phyloP scores from a whole-genome alignment of 805 yeast species.

The Yamadazyma sp. region DNA sequence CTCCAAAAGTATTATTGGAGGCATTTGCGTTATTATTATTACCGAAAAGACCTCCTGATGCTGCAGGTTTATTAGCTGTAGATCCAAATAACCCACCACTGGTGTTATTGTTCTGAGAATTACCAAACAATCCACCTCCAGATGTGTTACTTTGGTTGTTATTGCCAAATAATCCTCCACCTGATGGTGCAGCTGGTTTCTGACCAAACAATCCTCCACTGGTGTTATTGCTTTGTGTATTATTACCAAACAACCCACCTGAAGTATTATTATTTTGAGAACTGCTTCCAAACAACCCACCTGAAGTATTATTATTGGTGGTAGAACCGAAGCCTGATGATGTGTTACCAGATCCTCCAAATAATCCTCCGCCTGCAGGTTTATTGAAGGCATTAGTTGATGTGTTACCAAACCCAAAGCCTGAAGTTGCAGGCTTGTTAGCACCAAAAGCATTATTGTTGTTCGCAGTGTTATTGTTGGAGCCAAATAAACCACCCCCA shows the following conservation, averaged over 20 bases:
- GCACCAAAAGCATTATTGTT: conserved; percentile 26
- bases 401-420: conserved; percentile 14
- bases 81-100: conserved; percentile 46
- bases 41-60: conserved; percentile 16
- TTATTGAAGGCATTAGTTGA: conserved; percentile 22
- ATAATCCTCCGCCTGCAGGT: conserved; percentile 27
- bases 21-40: conserved; percentile 12
- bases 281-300: conserved; percentile 21
- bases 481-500: conserved; percentile 23
- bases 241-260: conserved; percentile 17
- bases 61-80: conserved; percentile 18
- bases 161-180: conserved; percentile 36
- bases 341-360: conserved; percentile 20
- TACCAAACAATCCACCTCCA: conserved; percentile 26
- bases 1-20: conserved; percentile 4
- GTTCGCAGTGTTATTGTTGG: conserved; percentile 19
- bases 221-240: conserved; percentile 11
- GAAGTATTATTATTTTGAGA: conserved; percentile 12
- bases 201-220: conserved; percentile 23
- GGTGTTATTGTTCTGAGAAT: conserved; percentile 17
- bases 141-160: conserved; percentile 11
- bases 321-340: conserved; percentile 19
- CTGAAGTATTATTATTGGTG: conserved; percentile 16
- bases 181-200: conserved; percentile 3
- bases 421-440: conserved; percentile 19